Conservation (phyloP, 179 eudicot genomes). For the Pouteria campechiana region DNA sequence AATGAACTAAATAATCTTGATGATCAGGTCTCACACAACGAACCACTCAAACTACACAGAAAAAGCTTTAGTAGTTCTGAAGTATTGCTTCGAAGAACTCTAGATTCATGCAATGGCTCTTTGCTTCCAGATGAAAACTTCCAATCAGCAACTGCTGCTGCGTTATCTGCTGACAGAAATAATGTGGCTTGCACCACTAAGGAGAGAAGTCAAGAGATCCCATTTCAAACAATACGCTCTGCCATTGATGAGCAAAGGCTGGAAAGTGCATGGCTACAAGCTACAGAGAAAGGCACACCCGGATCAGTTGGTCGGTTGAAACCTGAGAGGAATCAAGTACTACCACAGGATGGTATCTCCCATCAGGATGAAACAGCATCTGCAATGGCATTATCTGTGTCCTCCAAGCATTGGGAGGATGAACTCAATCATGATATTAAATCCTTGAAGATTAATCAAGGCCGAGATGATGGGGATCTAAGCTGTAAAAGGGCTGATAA, state of each 20-base stretch:
- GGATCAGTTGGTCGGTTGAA: conserved; percentile 53
- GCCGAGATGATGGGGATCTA: conserved; percentile 44
- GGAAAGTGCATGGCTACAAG: conserved; percentile 97
- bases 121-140: too few species aligned
- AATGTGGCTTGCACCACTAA: conserved; percentile 14
- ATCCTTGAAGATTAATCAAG: conserved; percentile 47
- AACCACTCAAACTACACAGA: conserved; percentile 12
- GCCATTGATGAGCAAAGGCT: conserved; percentile 86
- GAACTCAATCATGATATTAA: conserved; percentile 59
- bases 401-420: conserved; percentile 73
- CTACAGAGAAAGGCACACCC: conserved; percentile 85
- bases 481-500: conserved; percentile 27
- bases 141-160: too few species aligned
- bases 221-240: conserved; percentile 81
- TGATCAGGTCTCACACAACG: conserved; percentile 15
- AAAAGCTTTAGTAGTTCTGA: conserved; percentile 21
- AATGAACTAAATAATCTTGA: conserved; percentile 8
- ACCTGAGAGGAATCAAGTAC: conserved; percentile 86
- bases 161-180: conserved; percentile 26
- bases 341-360: conserved; percentile 64
- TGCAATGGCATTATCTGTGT: conserved; percentile 21
- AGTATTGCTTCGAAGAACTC: conserved; percentile 14
- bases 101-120: too few species aligned
- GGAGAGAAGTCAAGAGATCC: conserved; percentile 39
- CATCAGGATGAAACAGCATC: conserved; percentile 28